Percentiles rank a stretch among this genome's conserved stretches.
These are phyloP conservation scores for Fistulifera pelliculosa DNA, from an alignment of 108 stramenopile species.

Conservation along the genomic window DNA sequence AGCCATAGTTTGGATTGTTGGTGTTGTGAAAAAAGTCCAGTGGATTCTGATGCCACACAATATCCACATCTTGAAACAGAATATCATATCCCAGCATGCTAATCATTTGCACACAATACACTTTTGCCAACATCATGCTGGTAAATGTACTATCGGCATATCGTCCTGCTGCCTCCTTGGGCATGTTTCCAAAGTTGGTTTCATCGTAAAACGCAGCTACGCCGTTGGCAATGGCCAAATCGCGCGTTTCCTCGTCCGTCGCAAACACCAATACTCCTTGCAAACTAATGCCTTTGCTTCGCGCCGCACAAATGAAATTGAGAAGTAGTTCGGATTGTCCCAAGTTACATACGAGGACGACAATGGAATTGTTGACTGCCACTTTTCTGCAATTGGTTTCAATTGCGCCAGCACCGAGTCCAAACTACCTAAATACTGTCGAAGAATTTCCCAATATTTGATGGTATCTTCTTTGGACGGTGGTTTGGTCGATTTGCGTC, in stretches of 20 bases:
- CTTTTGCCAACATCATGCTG: conserved; percentile 75
- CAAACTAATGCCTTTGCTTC: conserved; percentile 12
- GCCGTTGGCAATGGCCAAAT: conserved; percentile 13
- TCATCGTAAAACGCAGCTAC: conserved; percentile 16
- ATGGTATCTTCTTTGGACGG: conserved; percentile 22
- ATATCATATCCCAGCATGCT: conserved; percentile 64
- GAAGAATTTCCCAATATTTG: conserved; percentile 31
- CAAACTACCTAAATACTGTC: conserved; percentile 31
- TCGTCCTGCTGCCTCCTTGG: conserved; percentile 31
- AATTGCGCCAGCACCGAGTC: conserved; percentile 32
- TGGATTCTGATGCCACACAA: conserved; percentile 58
- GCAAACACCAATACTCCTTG: conserved; percentile 18
- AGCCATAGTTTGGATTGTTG: conserved; percentile 7
- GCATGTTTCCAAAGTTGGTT: conserved; percentile 31
- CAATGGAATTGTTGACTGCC: conserved; percentile 32
- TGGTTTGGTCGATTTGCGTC: conserved; percentile 27
- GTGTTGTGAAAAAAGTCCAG: conserved; percentile 42
- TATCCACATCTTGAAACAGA: conserved; percentile 79
- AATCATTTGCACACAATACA: conserved; percentile 47
- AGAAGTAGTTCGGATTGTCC: conserved; percentile 59
- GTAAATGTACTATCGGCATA: conserved; percentile 63
- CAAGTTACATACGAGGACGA: conserved; percentile 45
- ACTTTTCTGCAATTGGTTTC: conserved; percentile 32
- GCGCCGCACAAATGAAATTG: conserved; percentile 47
- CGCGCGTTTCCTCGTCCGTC: conserved; percentile 22